Conservation (phyloP, 2,329 filamentous ascomycete genomes). For the Fusarium buharicum region DNA sequence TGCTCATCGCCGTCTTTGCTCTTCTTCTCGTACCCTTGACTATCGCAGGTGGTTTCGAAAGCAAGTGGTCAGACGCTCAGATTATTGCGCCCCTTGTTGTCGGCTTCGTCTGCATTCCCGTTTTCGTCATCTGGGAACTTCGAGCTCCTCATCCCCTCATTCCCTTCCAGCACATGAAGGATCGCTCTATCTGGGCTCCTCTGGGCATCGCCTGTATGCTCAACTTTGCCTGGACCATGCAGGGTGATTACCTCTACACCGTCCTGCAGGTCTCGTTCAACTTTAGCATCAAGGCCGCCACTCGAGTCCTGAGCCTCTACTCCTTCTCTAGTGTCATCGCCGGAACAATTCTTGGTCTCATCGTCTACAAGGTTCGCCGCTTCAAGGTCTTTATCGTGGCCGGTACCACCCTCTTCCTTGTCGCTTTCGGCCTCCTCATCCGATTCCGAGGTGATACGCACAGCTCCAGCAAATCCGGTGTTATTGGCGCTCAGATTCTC, state of each 20-base stretch:
- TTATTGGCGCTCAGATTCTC: slow-evolving; percentile 71
- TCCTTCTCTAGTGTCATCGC: slow-evolving; percentile 66
- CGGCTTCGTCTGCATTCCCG: slow-evolving; percentile 59
- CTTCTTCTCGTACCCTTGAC: slow-evolving; percentile 59
- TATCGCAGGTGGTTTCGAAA: slow-evolving; percentile 56
- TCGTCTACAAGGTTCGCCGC: slow-evolving; percentile 67
- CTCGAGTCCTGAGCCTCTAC: slow-evolving; percentile 70
- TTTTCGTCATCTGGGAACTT: slow-evolving; percentile 62
- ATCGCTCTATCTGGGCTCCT: slow-evolving; percentile 72
- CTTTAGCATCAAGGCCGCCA: slow-evolving; percentile 65
- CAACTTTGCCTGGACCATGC: slow-evolving; percentile 70
- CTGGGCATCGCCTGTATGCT: slow-evolving; percentile 67
- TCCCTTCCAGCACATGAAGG: slow-evolving; percentile 69
- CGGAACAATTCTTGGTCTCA: slow-evolving; percentile 65
- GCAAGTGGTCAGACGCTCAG: slow-evolving; percentile 52
- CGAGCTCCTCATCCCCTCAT: slow-evolving; percentile 64
- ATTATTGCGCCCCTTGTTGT: slow-evolving; percentile 59
- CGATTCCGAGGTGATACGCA: slow-evolving; percentile 66
- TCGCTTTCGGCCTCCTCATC: slow-evolving; percentile 74
- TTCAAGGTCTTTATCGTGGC: slow-evolving; percentile 72
- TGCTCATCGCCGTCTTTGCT: slow-evolving; percentile 59
- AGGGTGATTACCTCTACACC: slow-evolving; percentile 72
- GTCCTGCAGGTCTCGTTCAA: slow-evolving; percentile 70
- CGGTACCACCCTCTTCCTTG: slow-evolving; percentile 69
- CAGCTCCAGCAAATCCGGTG: slow-evolving; percentile 59